Percentiles rank a stretch among this genome's conserved stretches.
Evolutionary conservation across 139 green algal species (phyloP).

Genomic region (Closterium sp.): DNA sequence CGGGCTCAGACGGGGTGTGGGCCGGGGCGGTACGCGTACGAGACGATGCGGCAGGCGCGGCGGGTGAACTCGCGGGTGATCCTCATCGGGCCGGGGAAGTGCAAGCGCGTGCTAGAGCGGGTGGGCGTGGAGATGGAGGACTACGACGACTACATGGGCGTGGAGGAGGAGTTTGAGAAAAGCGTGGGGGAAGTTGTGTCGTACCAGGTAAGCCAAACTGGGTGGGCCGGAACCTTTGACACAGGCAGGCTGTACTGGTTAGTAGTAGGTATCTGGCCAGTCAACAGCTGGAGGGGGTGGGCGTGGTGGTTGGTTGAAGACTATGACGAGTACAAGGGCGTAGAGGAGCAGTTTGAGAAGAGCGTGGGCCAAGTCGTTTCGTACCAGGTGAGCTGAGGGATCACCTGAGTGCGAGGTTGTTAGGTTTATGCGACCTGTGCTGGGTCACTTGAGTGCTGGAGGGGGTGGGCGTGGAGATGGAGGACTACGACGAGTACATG

Average conservation of each 20-base stretch:
- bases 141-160: constrained; percentile 3
- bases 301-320: background rate
- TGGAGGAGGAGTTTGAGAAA: constrained; percentile 14
- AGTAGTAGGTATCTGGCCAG: background rate
- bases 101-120: background rate
- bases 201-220: constrained; percentile 7
- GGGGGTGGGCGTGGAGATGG: no score
- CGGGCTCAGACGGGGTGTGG: no score
- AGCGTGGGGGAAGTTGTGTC: background rate
- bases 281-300: background rate
- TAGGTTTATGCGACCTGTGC: no score
- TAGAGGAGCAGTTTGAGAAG: constrained; percentile 4
- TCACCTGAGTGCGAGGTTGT: no score
- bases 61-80: constrained; percentile 3
- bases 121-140: background rate
- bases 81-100: background rate
- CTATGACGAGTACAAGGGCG: constrained; percentile 22
- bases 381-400: constrained; percentile 5
- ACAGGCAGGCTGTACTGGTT: no score
- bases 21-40: background rate
- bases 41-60: constrained; percentile 6
- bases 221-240: no score
- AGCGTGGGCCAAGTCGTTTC: background rate
- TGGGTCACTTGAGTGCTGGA: no score
- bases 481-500: no score